Evolutionary conservation across 2,329 filamentous ascomycete genomes (phyloP).

Genomic region (Xylaria digitata): DNA sequence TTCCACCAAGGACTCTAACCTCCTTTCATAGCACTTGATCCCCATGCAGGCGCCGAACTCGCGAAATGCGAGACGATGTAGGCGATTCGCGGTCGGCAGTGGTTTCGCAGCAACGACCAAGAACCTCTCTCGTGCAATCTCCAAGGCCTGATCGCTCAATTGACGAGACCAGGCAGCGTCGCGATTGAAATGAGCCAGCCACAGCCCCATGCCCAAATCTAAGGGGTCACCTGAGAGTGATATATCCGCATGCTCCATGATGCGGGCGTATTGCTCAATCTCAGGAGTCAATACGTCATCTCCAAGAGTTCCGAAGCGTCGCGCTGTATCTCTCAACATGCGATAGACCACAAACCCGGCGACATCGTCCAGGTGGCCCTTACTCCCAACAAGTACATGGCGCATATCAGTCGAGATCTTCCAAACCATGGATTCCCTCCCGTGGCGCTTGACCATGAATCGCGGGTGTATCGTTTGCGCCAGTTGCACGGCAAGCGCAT

Average conservation of each 20-base stretch:
- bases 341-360: slow-evolving; percentile 19
- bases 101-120: slow-evolving; percentile 10
- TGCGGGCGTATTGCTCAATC: slow-evolving; percentile 29
- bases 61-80: slow-evolving; percentile 28
- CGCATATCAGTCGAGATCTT: slow-evolving; percentile 28
- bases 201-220: slow-evolving; percentile 26
- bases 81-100: slow-evolving; percentile 8
- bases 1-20: slow-evolving; percentile 4
- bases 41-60: slow-evolving; percentile 28
- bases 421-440: slow-evolving; percentile 26
- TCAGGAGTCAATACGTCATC: slow-evolving; percentile 7
- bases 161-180: slow-evolving; percentile 16
- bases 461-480: slow-evolving; percentile 21
- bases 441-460: slow-evolving; percentile 21
- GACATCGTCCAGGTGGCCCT: slow-evolving; percentile 26
- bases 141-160: slow-evolving; percentile 15
- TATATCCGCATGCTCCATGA: slow-evolving; percentile 13
- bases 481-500: slow-evolving; percentile 17
- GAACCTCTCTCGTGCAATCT: slow-evolving; percentile 11
- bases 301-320: background rate
- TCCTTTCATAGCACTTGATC: slow-evolving; percentile 19
- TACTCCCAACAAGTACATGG: slow-evolving; percentile 10
- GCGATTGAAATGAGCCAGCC: slow-evolving; percentile 23
- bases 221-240: slow-evolving; percentile 25
- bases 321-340: slow-evolving; percentile 21